Evolutionary conservation across 176 grass and related monocot species (phyloP), one percentile per base, ranked within the genome.

Genomic region (Triticum timopheevii): DNA sequence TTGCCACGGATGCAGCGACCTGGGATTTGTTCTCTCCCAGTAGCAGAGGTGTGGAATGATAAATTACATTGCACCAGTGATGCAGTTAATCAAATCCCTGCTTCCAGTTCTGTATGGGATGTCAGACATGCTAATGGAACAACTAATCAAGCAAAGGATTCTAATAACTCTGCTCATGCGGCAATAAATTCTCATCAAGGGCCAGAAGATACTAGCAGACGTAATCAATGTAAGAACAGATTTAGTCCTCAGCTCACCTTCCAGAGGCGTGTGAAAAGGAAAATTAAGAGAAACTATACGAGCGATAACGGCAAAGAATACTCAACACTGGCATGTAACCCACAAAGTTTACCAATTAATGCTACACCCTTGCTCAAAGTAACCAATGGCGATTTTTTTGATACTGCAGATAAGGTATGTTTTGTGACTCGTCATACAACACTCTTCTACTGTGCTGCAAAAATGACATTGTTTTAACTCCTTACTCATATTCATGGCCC

Each of bases 181-280:
- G 61, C 64, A 80, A 67, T 69, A 49, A 69, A 30, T 87, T 87
- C 7, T 50, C 61, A 84, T 80, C 12, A 74, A 80, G 44, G 17
- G 34, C 12, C 8, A 1, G 65, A 80, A 30, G 64, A 49, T 91
- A 45, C 35, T 80, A 13, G 30, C 5, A 35, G 16, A 80, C 36
- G 27, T 76, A 27, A 15, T 63, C 68, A 87, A 80, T 83, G 10
- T 69, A 91, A 68, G 47, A 76, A 59, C 59, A 84, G 76, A 68
- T 87, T 69, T 85, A 80, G 68, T 81, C 76, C 80, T 84, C 77
- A 84, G 61, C 69, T 81, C 20, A 84, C 85, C 23, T 88, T 91
- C 62, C 22, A 2, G 30, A 87, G 89, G 69, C 81, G 89, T 70
- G 69, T 81, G 25, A 91, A 91, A 84, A 91, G 50, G 69, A 40